phyloP scores from a whole-genome alignment of 78 protist species.

The Dictyostelium brefeldianum region DNA sequence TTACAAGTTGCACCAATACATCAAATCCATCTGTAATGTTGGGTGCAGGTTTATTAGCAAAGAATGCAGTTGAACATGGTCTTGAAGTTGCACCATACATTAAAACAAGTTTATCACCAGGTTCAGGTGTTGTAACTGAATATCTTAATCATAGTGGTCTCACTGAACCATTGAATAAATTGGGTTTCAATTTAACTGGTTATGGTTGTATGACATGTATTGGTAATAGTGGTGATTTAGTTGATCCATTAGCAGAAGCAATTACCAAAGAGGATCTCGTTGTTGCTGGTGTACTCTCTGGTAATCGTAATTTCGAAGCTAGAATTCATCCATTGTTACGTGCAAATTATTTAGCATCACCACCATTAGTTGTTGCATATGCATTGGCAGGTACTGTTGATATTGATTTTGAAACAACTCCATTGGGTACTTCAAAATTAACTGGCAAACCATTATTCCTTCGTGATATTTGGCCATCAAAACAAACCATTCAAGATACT shows the following conservation, averaged over 20 bases:
- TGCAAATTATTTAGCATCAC: constrained; percentile 95
- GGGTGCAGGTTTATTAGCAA: constrained; percentile 94
- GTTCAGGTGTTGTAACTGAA: constrained; percentile 90
- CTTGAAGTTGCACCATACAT: constrained; percentile 86
- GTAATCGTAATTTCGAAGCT: constrained; percentile 96
- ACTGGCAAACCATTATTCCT: constrained; percentile 89
- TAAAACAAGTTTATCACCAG: constrained; percentile 93
- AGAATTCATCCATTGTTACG: constrained; percentile 89
- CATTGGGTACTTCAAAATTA: constrained; percentile 66
- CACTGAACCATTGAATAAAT: constrained; percentile 61
- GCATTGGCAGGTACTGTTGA: constrained; percentile 94
- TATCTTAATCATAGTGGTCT: constrained; percentile 88
- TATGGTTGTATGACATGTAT: constrained; percentile 95
- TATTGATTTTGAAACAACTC: constrained; percentile 87
- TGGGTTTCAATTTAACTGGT: constrained; percentile 91
- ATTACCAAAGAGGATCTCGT: constrained; percentile 86
- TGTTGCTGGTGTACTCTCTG: constrained; percentile 91
- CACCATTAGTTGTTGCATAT: constrained; percentile 93
- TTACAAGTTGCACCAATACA: constrained; percentile 96
- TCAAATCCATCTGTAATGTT: constrained; percentile 95
- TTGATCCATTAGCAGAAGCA: constrained; percentile 82
- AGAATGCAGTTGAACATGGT: constrained; percentile 90
- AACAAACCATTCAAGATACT: constrained; percentile 67
- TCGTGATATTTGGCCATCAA: constrained; percentile 95
- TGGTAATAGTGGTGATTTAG: constrained; percentile 91